phyloP scores from a whole-genome alignment of 306 rosid species.

The Acacia crassicarpa region DNA sequence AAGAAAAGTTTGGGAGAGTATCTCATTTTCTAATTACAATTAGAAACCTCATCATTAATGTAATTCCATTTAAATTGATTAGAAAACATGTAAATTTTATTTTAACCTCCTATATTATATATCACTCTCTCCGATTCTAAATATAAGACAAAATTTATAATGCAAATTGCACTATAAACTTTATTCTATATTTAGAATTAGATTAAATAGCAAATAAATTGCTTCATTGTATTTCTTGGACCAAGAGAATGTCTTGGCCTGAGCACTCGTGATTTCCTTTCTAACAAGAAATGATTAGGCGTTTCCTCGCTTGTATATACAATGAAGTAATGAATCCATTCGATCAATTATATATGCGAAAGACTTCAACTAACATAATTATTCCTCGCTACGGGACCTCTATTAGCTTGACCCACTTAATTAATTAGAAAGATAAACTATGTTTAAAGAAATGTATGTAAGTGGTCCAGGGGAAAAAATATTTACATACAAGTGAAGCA shows the following conservation, averaged over 20 bases:
- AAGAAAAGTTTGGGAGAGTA: too few species aligned
- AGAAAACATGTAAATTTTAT: background rate
- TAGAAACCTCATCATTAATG: background rate
- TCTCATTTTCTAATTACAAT: too few species aligned
- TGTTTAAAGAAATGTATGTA: conserved; percentile 12
- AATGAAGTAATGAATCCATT: conserved; percentile 37
- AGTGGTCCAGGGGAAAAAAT: background rate
- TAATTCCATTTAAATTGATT: background rate
- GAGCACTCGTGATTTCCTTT: conserved; percentile 9
- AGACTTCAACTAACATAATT: conserved; percentile 31
- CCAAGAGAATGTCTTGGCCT: conserved; percentile 17
- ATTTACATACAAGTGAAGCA: conserved; percentile 36
- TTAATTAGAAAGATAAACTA: conserved; percentile 24
- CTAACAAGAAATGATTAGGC: conserved; percentile 29
- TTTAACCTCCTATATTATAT: too few species aligned
- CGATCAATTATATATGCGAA: conserved; percentile 25
- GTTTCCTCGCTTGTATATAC: conserved; percentile 28
- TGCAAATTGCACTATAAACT: too few species aligned
- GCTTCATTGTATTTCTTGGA: conserved; percentile 25
- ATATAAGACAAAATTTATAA: too few species aligned
- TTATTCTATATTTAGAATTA: too few species aligned
- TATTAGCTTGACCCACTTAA: conserved; percentile 37
- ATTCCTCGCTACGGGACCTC: conserved; percentile 11
- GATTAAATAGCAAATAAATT: too few species aligned
- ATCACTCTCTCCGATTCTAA: too few species aligned